Evolutionary conservation across 805 yeast species (phyloP), one percentile per base, ranked within the genome.

Genomic region (Candida ipomoeae): DNA sequence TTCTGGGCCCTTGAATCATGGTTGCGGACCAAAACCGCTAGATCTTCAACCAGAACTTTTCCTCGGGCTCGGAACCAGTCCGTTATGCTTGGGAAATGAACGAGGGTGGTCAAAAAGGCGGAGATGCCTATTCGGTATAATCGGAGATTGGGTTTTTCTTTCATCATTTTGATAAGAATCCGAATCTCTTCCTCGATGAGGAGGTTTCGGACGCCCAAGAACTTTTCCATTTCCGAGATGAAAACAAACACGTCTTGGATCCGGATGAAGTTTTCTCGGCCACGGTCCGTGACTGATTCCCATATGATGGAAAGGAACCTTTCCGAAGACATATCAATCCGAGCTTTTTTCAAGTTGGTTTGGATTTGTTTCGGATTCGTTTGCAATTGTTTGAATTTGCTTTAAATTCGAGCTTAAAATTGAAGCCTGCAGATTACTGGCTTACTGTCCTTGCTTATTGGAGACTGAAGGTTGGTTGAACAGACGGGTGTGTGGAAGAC

Each of bases 41-140:
- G 20, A 2, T 33, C 31, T 10, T 14, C 17, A n/a, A 13, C 11
- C 46, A 11, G 23, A 42, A 44, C 23, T 2, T 35, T 32, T 6
- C 40, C 46, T 11, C 46, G 21, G 6, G 6, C 17, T 23, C 40
- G 46, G 21, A 44, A 33, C 46, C 46, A 50, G 21, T 51, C 53
- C n/a, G 43, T 48, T 20, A 56, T 43, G 11, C 55, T 38, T 3
- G 26, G 11, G n/a, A 46, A 39, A 13, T 48, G 56, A 8, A 51
- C 57, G 5, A 58, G 58, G 7, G 53, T 55, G 8, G 52, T 53
- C 33, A 58, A 34, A 41, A 58, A 56, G n/a, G 41, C 43, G 41
- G 23, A 37, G n/a, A 55, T 49, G 29, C 57, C 60, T 5, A 43
- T 40, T 17, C 49, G 50, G 34, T 42, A 42, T 17, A 58, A 40